Evolutionary conservation across 257 asterid genomes (phyloP).

Genomic region (Fraxinus anomala): DNA sequence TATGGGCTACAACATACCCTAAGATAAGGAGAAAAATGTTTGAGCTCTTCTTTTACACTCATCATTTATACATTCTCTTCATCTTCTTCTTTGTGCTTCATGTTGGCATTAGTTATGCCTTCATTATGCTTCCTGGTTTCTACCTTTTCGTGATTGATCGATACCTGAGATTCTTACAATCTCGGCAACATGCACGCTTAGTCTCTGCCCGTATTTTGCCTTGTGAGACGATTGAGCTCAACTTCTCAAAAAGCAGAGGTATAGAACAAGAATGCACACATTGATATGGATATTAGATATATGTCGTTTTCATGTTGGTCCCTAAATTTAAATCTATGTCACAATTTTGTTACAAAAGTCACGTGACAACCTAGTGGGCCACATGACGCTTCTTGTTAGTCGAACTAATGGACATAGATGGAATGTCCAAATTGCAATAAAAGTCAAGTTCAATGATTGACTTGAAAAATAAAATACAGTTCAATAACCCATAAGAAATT

Average conservation of each 20-base stretch:
- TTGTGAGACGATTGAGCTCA: conserved; percentile 65
- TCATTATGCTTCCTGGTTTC: conserved; percentile 83
- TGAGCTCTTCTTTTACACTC: conserved; percentile 88
- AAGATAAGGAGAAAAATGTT: conserved; percentile 70
- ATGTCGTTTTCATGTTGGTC: too few species aligned
- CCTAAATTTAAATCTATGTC: too few species aligned
- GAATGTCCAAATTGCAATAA: too few species aligned
- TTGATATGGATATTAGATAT: too few species aligned
- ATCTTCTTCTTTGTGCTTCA: conserved; percentile 76
- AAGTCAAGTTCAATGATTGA: too few species aligned
- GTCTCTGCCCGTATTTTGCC: conserved; percentile 72
- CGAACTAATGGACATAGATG: too few species aligned
- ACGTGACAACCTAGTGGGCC: too few species aligned
- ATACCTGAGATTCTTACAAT: conserved; percentile 73
- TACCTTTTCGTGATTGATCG: conserved; percentile 83
- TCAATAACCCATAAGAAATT: too few species aligned
- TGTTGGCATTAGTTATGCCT: conserved; percentile 52
- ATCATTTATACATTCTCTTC: conserved; percentile 70
- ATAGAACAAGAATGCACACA: background rate
- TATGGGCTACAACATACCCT: conserved; percentile 77
- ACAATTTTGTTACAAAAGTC: too few species aligned
- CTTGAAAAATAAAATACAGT: too few species aligned
- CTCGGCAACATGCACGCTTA: conserved; percentile 56
- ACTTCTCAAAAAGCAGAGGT: conserved; percentile 72
- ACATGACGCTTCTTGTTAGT: too few species aligned